These are phyloP conservation scores for Vitis hybrid DNA, from an alignment of 177 flowering plant species.

Conservation along the genomic window DNA sequence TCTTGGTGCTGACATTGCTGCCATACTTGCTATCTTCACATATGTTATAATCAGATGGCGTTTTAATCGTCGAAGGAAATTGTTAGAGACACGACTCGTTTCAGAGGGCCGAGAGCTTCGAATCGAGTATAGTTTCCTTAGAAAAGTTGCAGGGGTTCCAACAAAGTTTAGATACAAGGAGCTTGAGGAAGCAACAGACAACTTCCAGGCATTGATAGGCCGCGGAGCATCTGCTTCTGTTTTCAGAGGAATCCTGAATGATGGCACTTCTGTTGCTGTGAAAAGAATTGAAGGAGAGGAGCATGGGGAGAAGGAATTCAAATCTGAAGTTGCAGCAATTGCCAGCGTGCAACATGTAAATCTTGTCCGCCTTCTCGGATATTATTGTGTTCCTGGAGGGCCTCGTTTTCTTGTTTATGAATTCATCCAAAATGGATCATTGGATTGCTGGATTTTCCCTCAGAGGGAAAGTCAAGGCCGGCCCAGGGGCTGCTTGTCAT, in stretches of 20 bases:
- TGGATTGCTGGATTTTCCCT: conserved; percentile 82
- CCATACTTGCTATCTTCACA: conserved; percentile 39
- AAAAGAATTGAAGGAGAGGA: conserved; percentile 69
- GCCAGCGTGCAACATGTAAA: conserved; percentile 84
- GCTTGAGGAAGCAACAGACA: conserved; percentile 71
- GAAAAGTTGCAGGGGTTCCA: conserved; percentile 87
- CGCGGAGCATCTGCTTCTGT: conserved; percentile 77
- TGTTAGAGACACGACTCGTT: conserved; percentile 29
- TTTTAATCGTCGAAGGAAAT: conserved; percentile 25
- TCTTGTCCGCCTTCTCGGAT: conserved; percentile 76
- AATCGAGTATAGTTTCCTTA: conserved; percentile 76
- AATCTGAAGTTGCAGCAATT: conserved; percentile 81
- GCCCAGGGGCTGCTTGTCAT: conserved; percentile 53
- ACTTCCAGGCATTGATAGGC: conserved; percentile 61
- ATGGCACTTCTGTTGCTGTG: conserved; percentile 80
- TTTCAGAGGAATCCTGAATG: conserved; percentile 71
- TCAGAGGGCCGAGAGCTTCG: conserved; percentile 71
- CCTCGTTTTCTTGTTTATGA: conserved; percentile 69
- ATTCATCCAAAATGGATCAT: conserved; percentile 64
- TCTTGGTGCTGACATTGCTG: conserved; percentile 49
- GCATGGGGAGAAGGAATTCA: conserved; percentile 74
- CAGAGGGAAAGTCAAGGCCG: conserved; percentile 8
- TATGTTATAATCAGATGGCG: conserved; percentile 30
- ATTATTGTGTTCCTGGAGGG: conserved; percentile 44
- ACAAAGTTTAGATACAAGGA: conserved; percentile 65